Conservation (phyloP, 2,329 filamentous ascomycete genomes). For the Aspergillus sp. region DNA sequence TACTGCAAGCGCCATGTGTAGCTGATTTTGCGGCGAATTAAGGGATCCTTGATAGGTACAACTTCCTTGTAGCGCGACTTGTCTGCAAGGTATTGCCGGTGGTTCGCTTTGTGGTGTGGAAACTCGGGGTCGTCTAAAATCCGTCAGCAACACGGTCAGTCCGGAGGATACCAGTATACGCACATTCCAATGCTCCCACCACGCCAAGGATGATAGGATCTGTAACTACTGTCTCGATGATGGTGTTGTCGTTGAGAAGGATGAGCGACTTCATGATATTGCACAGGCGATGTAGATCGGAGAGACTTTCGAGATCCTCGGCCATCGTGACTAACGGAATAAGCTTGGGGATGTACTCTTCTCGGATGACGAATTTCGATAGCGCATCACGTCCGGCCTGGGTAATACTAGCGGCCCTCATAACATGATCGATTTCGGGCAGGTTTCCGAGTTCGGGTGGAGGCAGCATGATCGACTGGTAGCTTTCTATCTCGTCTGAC, state of each 20-base stretch:
- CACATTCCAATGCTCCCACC: constrained; percentile 88
- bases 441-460: constrained; percentile 79
- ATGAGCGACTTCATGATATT: constrained; percentile 98
- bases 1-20: constrained; percentile 96
- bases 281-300: constrained; percentile 87
- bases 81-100: constrained; percentile 87
- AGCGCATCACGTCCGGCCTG: constrained; percentile 79
- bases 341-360: constrained; percentile 85
- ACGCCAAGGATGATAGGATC: constrained; percentile 89
- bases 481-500: constrained; percentile 81
- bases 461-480: constrained; percentile 73
- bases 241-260: constrained; percentile 87
- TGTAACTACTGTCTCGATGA: constrained; percentile 91
- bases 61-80: constrained; percentile 94
- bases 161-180: constrained; percentile 28
- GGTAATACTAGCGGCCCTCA: constrained; percentile 75
- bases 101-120: constrained; percentile 94
- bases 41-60: constrained; percentile 81
- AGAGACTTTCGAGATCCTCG: constrained; percentile 84
- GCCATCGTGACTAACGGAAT: constrained; percentile 84
- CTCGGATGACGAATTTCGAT: constrained; percentile 79
- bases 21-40: constrained; percentile 87
- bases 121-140: constrained; percentile 84
- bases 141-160: constrained; percentile 31
- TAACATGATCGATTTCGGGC: constrained; percentile 78